Percentiles rank a stretch among this genome's conserved stretches.
phyloP scores from a whole-genome alignment of 139 green algal species.

The Zygnema cylindricum region DNA sequence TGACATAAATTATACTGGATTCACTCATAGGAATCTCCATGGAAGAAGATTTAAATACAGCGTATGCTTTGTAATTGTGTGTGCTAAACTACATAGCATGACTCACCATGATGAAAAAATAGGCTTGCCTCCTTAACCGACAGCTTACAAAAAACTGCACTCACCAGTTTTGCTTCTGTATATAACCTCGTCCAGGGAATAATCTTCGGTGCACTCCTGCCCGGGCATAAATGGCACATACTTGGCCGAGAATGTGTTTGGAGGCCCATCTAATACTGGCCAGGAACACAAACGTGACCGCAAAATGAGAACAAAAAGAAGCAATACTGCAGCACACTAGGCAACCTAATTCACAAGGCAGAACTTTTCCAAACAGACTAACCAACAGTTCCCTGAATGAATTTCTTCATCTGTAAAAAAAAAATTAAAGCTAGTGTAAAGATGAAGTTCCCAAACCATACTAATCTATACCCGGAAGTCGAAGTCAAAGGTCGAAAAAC shows the following conservation, averaged over 20 bases:
- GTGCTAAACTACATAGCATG: too few species aligned
- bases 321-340: background rate
- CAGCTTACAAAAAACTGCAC: too few species aligned
- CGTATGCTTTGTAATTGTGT: too few species aligned
- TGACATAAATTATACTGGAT: too few species aligned
- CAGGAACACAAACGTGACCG: background rate
- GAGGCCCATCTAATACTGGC: constrained; percentile 32
- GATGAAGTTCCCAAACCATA: background rate
- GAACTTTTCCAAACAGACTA: background rate
- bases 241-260: constrained; percentile 80
- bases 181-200: constrained; percentile 92
- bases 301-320: background rate
- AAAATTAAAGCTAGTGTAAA: background rate
- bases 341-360: background rate
- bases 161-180: constrained; percentile 81
- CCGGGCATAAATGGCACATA: constrained; percentile 91
- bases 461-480: too few species aligned
- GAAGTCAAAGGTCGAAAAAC: constrained; percentile 2
- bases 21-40: too few species aligned
- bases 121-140: too few species aligned
- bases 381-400: background rate
- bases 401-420: background rate
- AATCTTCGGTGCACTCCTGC: constrained; percentile 76
- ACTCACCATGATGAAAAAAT: too few species aligned
- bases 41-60: too few species aligned